A percentile compares a stretch with the other conserved stretches of the same genome.
Conservation (phyloP, 2,329 filamentous ascomycete species). For the Chrysoporthe deuterocubensis region DNA sequence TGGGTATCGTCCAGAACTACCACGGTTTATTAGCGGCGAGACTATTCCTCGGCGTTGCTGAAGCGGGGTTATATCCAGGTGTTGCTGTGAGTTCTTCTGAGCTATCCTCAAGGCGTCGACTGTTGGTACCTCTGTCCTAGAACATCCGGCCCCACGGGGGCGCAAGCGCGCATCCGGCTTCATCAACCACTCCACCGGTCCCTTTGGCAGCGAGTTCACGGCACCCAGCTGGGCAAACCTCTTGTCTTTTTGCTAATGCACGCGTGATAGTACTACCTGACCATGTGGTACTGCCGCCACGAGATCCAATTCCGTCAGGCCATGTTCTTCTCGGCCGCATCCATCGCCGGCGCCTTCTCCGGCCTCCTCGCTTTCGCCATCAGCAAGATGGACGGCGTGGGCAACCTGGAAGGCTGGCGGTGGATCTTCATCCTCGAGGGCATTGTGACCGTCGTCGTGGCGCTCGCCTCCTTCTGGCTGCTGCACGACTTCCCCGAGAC, state of each 20-base stretch:
- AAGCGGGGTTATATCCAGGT: slow-evolving; percentile 69
- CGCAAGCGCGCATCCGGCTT: no score
- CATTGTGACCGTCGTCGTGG: slow-evolving; percentile 51
- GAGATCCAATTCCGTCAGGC: slow-evolving; percentile 64
- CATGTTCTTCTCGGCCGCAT: slow-evolving; percentile 82
- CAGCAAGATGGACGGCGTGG: slow-evolving; percentile 46
- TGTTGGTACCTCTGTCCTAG: no score
- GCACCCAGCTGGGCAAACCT: no score
- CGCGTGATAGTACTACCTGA: slow-evolving; percentile 51
- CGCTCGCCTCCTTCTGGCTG: slow-evolving; percentile 65
- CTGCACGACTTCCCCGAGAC: slow-evolving; percentile 83
- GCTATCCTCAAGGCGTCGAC: no score
- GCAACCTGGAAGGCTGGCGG: slow-evolving; percentile 51
- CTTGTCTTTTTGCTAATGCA: no score
- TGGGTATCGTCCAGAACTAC: slow-evolving; percentile 56
- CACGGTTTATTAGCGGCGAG: slow-evolving; percentile 52
- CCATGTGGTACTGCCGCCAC: slow-evolving; percentile 62
- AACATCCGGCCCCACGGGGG: no score
- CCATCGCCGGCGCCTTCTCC: slow-evolving; percentile 77
- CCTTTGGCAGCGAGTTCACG: no score
- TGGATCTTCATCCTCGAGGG: slow-evolving; percentile 60
- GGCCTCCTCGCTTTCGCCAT: slow-evolving; percentile 59
- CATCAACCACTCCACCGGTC: no score
- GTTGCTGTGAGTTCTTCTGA: slow-evolving; percentile 47
- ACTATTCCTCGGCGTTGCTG: slow-evolving; percentile 65